A percentile compares a stretch with the other conserved stretches of the same genome.
Evolutionary conservation across 129 eudicot genomes (phyloP).

Genomic region (Pseudognaphalium luteoalbum): DNA sequence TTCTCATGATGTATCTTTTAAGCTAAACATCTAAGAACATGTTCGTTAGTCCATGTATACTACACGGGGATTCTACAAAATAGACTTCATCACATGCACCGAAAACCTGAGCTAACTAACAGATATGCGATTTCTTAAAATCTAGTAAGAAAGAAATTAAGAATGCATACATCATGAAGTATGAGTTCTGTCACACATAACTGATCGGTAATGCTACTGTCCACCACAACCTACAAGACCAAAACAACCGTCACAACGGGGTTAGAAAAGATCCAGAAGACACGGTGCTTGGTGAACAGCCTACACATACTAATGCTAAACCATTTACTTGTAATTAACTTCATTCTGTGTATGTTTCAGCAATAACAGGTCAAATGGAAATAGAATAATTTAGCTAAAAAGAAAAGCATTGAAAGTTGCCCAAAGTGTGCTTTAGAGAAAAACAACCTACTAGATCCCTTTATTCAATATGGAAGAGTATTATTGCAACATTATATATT

Average conservation of each 20-base stretch:
- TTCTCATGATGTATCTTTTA: neutral
- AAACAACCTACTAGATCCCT: neutral
- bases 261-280: neutral
- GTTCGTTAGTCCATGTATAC: slow-evolving; percentile 11
- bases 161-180: slow-evolving; percentile 73
- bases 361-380: neutral
- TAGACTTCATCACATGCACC: slow-evolving; percentile 11
- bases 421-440: neutral
- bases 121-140: slow-evolving; percentile 3
- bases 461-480: neutral
- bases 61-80: neutral
- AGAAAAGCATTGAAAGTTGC: neutral
- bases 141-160: slow-evolving; percentile 13
- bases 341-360: neutral
- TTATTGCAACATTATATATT: neutral
- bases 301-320: neutral
- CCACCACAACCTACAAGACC: slow-evolving; percentile 71
- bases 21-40: slow-evolving; percentile 1
- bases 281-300: neutral
- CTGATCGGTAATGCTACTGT: slow-evolving; percentile 81
- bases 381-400: neutral
- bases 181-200: slow-evolving; percentile 78
- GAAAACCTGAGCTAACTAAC: neutral
- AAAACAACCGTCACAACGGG: neutral
- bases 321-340: neutral